Evolutionary conservation across 129 eudicot genomes (phyloP), one percentile per base, ranked within the genome.

Genomic region (Mikania micrantha): DNA sequence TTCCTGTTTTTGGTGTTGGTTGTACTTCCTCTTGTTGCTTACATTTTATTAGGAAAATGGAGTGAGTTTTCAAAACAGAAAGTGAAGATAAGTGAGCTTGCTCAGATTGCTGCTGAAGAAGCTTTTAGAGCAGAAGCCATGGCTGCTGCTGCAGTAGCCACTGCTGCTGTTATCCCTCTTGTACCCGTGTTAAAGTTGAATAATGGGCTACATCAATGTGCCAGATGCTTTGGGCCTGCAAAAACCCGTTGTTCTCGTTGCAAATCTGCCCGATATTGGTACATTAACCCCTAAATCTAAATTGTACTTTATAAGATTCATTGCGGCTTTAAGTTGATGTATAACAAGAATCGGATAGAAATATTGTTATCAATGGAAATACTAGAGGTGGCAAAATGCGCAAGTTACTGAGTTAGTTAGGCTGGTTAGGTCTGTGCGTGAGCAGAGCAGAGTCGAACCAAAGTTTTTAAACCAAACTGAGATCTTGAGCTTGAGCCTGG

Each of bases 201-300:
- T 40, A 78, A 34, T 65, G 81, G 75, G 34, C 27, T 66, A 64
- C 87, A 81, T 86, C 87, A 77, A 41, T 91, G 98, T 86, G 96
- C 98, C 0, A 78, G 85, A 74, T 91, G 98, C 75, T 74, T 66
- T 71, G 72, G 82, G 65, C 87, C 88, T 44, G 83, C 98, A 60
- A 81, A 80, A 2, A 91, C 98, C 39, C 96, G 98, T 24, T 91
- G 98, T 76, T 79, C 96, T 11, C 87, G 88, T 59, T 91, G 98
- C 96, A 91, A 91, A 64, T 79, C 83, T 50, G 82, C 82, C 69
- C 83, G 96, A 59, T 91, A 91, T 70, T 91, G 98, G 98, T 91
- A 88, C 60, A 82, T 28, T 52, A 5, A 29, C 24, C 52, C 11
- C 41, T 12, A 48, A 48, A 20, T 48, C 3, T 48, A 48, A 48